Evolutionary conservation across 2,329 filamentous ascomycete genomes (phyloP), one percentile per base, ranked within the genome.

Genomic region (Neurospora sp.): DNA sequence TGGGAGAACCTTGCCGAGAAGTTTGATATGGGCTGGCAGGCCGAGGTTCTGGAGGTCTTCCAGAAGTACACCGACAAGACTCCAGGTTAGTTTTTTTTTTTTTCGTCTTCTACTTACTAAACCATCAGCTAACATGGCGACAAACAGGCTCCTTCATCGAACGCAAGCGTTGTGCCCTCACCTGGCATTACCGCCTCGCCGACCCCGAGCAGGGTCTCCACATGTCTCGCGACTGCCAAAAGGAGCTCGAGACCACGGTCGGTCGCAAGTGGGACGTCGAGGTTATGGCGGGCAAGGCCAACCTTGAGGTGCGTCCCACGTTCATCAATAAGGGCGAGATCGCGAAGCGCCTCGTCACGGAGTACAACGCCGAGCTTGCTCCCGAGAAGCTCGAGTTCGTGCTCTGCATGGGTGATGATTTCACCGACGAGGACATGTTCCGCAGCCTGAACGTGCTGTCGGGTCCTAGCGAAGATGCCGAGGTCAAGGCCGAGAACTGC

Each of bases 251-350:
- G 78, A 83, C 85, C 4, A 92, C 89, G 0, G 91, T 97, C 0
- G 89, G 84, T 68, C 91, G 89, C 77, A 89, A 89, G 73, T 97
- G 91, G 87, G 93, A 97, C 67, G 92, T 98, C 3, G 95, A 98
- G 76, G 93, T 99, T 71, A 98, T 98, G 93, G 88, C 90, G 0
- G 96, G 96, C 76, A 99, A 98, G 82, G 95, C 95, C 72, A 98
- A 98, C 78, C 85, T 99, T 36, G 96, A 99, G 81, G 95, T 98
- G 39, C 90, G 96, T n/a, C 95, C 95, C 38, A 94, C 90, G 0
- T 97, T 97, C 77, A 93, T 99, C 82, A 98, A 98, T 85, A 99
- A 99, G 84, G 96, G 96, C 38, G 93, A 96, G 80, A 98, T 98
- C 73, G 92, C 90, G 17, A 94, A 93, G 82, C 89, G 90, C 6